These are phyloP conservation scores for Chionographis japonica DNA, from an alignment of 106 monocot species.

Conservation along the genomic window DNA sequence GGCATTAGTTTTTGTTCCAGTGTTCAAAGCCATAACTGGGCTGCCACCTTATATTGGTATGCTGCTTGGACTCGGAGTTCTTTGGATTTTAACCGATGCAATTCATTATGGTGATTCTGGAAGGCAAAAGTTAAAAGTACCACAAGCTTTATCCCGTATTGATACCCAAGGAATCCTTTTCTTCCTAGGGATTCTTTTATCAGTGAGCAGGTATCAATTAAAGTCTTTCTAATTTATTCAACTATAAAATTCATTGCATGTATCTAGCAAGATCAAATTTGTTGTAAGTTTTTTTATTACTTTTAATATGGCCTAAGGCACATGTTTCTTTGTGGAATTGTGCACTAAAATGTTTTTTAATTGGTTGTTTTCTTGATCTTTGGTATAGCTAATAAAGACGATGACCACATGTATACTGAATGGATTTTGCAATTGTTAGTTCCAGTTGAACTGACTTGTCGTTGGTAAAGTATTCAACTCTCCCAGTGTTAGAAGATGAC, in stretches of 20 bases:
- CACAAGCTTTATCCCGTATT: slow-evolving; percentile 92
- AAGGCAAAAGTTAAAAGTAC: slow-evolving; percentile 89
- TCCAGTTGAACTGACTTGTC: too few species aligned
- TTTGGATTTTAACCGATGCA: slow-evolving; percentile 97
- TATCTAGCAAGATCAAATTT: too few species aligned
- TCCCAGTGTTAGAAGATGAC: too few species aligned
- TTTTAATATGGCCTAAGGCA: neutral
- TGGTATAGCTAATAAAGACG: too few species aligned
- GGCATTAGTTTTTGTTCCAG: slow-evolving; percentile 79
- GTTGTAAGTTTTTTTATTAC: neutral
- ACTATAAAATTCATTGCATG: too few species aligned
- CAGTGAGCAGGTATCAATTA: slow-evolving; percentile 72
- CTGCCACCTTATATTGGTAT: slow-evolving; percentile 95
- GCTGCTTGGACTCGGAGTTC: slow-evolving; percentile 85
- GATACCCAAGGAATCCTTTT: slow-evolving; percentile 97
- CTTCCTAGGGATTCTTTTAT: slow-evolving; percentile 90
- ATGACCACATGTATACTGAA: too few species aligned
- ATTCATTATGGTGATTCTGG: slow-evolving; percentile 93
- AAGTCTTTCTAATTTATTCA: neutral
- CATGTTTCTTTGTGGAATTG: neutral
- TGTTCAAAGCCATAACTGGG: slow-evolving; percentile 86
- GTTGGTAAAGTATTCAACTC: too few species aligned
- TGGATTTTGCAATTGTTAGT: too few species aligned
- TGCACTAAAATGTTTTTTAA: too few species aligned
- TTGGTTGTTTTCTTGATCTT: too few species aligned